These are phyloP conservation scores for Podaxis sp. DNA, from an alignment of 768 basidiomycete genomes.

Conservation along the genomic window DNA sequence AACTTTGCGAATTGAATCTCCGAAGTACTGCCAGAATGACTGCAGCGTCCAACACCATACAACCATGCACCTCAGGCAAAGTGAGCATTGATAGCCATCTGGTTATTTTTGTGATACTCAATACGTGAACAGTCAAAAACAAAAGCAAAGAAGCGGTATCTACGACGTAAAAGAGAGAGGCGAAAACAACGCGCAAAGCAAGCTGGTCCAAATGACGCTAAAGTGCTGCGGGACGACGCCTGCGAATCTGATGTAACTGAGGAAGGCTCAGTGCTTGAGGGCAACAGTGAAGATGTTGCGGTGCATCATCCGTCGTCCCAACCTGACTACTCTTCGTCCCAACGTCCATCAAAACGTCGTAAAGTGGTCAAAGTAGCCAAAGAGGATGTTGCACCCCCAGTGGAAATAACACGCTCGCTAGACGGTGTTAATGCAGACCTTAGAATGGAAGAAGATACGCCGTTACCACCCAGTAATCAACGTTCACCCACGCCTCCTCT, in stretches of 20 bases:
- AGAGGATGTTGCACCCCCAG: conserved; percentile 1
- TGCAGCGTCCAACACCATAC: background rate
- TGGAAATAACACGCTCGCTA: background rate
- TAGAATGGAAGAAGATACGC: background rate
- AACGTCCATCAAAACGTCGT: conserved; percentile 11
- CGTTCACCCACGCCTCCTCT: conserved; percentile 24
- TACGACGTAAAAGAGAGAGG: conserved; percentile 27
- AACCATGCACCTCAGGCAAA: background rate
- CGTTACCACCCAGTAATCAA: background rate
- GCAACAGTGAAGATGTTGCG: background rate
- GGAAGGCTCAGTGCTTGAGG: background rate
- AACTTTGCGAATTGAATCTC: background rate
- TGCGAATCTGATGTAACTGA: background rate
- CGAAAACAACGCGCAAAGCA: conserved; percentile 20
- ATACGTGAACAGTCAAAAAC: conserved; percentile 21
- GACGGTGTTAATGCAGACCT: conserved; percentile 9
- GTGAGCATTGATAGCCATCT: background rate
- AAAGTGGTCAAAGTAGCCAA: conserved; percentile 6
- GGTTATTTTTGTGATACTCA: background rate
- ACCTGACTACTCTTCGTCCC: background rate
- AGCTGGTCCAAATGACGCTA: background rate
- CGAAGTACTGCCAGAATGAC: background rate
- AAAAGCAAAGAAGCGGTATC: conserved; percentile 26
- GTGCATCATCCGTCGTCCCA: background rate
- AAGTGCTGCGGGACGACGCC: background rate